Evolutionary conservation across 345 rosid genomes (phyloP).

Genomic region (Murraya paniculata): DNA sequence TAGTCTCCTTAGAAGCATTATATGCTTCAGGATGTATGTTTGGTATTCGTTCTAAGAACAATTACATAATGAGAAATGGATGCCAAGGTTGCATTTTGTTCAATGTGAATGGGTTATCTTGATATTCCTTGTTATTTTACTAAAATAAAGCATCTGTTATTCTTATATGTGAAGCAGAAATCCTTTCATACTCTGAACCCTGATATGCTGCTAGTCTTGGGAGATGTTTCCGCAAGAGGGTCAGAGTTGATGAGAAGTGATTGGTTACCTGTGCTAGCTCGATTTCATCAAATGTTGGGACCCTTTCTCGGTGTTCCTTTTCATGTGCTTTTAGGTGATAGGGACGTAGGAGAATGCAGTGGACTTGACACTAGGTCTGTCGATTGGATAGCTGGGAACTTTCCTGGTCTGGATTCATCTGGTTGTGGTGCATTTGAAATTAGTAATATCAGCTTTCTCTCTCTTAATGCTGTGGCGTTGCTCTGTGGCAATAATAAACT

Average conservation of each 20-base stretch:
- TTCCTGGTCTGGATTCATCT: constrained; percentile 58
- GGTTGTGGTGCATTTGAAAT: constrained; percentile 66
- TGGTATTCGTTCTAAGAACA: not conserved
- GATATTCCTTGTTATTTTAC: not conserved
- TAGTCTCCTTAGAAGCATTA: not conserved
- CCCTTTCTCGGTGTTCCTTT: constrained; percentile 48
- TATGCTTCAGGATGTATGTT: not conserved
- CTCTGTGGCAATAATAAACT: constrained; percentile 45
- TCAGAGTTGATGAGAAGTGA: constrained; percentile 30
- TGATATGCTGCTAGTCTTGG: constrained; percentile 62
- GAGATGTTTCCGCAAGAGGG: constrained; percentile 58
- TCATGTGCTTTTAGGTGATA: constrained; percentile 59
- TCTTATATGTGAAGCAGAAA: constrained; percentile 37
- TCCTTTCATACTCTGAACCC: constrained; percentile 52
- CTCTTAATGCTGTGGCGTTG: constrained; percentile 56
- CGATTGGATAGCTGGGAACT: constrained; percentile 41
- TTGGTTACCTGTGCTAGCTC: constrained; percentile 48
- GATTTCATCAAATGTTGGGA: constrained; percentile 44
- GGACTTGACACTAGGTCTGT: constrained; percentile 39
- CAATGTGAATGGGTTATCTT: not conserved
- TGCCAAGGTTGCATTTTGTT: not conserved
- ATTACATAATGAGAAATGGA: not conserved
- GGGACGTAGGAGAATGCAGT: constrained; percentile 54
- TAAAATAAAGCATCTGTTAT: not conserved
- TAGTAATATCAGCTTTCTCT: constrained; percentile 53